Percentiles rank a stretch among this genome's conserved stretches.
These are phyloP conservation scores for Vitis cinerea DNA, from an alignment of 164 flowering plant species.

Conservation along the genomic window DNA sequence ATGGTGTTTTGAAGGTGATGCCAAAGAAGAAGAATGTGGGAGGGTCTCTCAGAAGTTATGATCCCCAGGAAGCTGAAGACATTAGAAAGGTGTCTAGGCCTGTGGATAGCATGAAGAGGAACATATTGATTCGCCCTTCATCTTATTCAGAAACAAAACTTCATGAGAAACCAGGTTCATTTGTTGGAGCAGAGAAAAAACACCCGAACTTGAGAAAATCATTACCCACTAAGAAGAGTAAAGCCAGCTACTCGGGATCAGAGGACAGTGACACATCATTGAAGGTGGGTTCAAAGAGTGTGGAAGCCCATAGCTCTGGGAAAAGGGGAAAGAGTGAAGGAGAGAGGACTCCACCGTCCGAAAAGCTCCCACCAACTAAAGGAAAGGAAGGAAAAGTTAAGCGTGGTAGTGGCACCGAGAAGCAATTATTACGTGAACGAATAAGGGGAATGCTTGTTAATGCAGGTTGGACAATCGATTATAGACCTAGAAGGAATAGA, in stretches of 20 bases:
- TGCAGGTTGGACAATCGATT: conserved; percentile 83
- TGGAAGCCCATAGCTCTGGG: conserved; percentile 15
- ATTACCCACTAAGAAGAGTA: conserved; percentile 25
- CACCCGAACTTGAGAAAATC: conserved; percentile 25
- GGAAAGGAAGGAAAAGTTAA: conserved; percentile 41
- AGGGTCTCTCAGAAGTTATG: conserved; percentile 24
- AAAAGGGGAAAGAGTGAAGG: conserved; percentile 26
- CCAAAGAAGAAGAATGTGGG: conserved; percentile 46
- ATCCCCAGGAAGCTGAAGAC: conserved; percentile 23
- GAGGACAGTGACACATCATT: conserved; percentile 40
- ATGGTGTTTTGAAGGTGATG: conserved; percentile 81
- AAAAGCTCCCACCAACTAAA: conserved; percentile 15
- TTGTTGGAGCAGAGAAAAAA: conserved; percentile 28
- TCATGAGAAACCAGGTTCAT: conserved; percentile 27
- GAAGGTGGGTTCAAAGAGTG: conserved; percentile 23
- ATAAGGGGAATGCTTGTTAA: conserved; percentile 56
- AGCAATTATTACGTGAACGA: conserved; percentile 59
- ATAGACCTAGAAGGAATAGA: conserved; percentile 69
- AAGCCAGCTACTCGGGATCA: conserved; percentile 28
- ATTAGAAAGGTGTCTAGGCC: conserved; percentile 24
- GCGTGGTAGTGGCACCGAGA: conserved; percentile 69
- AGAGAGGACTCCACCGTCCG: conserved; percentile 29
- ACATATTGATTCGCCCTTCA: conserved; percentile 18
- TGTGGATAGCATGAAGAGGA: conserved; percentile 23
- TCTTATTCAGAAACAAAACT: conserved; percentile 26